Conservation (phyloP, 164 flowering plant genomes). For the Magnolia sinica region DNA sequence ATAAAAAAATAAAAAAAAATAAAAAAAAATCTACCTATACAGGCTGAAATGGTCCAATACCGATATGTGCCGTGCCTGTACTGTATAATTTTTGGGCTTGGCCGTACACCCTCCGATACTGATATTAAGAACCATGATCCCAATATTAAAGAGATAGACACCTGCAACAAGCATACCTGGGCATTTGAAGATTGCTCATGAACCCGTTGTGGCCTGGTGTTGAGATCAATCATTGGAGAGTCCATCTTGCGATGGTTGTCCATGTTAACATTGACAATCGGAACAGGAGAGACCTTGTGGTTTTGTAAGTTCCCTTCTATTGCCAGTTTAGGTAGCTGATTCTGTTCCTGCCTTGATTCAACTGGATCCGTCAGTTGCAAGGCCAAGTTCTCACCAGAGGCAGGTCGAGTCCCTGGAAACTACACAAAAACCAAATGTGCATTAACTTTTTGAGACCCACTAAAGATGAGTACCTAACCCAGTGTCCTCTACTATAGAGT, state of each 20-base stretch:
- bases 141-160: neutral
- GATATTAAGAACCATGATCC: too few relatives aligned
- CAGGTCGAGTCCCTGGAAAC: slow-evolving; percentile 79
- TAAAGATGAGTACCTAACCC: neutral
- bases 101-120: too few relatives aligned
- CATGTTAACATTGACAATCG: slow-evolving; percentile 24
- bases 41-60: too few relatives aligned
- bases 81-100: too few relatives aligned
- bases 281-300: slow-evolving; percentile 31
- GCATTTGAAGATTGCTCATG: slow-evolving; percentile 55
- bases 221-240: slow-evolving; percentile 62
- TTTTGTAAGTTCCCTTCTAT: slow-evolving; percentile 40
- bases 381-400: slow-evolving; percentile 34
- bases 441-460: neutral
- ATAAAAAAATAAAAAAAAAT: too few relatives aligned
- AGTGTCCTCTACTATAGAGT: slow-evolving; percentile 1
- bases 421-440: slow-evolving; percentile 19
- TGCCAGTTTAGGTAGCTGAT: slow-evolving; percentile 22
- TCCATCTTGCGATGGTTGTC: slow-evolving; percentile 39
- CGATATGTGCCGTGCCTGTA: too few relatives aligned
- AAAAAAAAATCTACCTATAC: too few relatives aligned
- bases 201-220: slow-evolving; percentile 49
- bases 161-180: slow-evolving; percentile 39
- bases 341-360: slow-evolving; percentile 40
- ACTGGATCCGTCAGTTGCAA: slow-evolving; percentile 33